Conservation (phyloP, 345 rosid species). For the Kandelia obovata region DNA sequence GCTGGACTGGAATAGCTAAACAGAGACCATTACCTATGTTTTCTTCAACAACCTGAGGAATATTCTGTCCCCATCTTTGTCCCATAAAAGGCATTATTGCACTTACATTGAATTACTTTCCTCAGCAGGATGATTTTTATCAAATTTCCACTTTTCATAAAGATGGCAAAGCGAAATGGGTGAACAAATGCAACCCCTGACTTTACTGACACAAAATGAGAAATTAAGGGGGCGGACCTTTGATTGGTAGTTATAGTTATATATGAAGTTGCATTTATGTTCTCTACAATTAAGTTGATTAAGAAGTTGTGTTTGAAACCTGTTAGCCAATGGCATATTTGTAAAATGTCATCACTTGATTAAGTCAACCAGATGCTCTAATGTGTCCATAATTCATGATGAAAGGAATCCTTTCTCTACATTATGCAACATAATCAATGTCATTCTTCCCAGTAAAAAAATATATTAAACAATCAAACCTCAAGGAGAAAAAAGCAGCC, state of each 20-base stretch:
- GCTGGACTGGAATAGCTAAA: no score
- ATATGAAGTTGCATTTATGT: not conserved
- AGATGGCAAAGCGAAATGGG: not conserved
- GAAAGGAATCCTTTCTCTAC: not conserved
- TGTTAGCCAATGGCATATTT: no score
- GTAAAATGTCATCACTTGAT: no score
- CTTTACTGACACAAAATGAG: not conserved
- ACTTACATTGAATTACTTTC: not conserved
- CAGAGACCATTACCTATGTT: no score
- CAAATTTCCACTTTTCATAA: not conserved
- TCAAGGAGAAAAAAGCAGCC: conserved; percentile 85
- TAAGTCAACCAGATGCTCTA: no score
- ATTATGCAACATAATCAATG: not conserved
- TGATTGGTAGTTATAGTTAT: not conserved
- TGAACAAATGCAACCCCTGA: not conserved
- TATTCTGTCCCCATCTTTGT: not conserved
- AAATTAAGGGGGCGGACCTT: not conserved
- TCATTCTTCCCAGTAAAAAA: not conserved
- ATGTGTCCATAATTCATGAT: not conserved
- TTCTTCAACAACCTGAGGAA: no score
- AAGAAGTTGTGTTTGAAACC: no score
- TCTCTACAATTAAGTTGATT: not conserved
- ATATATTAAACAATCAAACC: conserved; percentile 35
- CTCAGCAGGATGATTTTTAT: not conserved
- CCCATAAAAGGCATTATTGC: not conserved